Conservation (phyloP, 225 moss, liverwort and hornwort species). For the Ulota crispa region DNA sequence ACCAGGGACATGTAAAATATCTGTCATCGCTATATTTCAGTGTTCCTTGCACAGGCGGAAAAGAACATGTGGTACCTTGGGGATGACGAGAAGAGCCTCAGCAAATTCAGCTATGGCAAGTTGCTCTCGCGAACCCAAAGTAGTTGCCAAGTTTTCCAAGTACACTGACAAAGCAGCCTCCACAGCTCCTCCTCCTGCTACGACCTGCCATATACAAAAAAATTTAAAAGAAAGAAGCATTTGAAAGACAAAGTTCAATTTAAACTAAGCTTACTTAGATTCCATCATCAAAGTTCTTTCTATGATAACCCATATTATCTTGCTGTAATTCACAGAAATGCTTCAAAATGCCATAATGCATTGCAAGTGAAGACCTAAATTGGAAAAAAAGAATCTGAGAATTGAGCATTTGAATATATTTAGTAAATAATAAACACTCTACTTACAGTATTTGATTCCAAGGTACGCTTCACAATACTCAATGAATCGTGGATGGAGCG, state of each 20-base stretch:
- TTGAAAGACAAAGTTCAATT: neutral
- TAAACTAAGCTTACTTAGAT: neutral
- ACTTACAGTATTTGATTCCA: conserved; percentile 75
- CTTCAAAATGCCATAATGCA: neutral
- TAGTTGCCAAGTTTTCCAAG: conserved; percentile 78
- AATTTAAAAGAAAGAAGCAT: neutral
- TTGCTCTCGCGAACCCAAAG: conserved; percentile 81
- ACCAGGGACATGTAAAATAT: neutral
- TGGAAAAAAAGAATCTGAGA: neutral
- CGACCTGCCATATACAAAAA: conserved; percentile 49
- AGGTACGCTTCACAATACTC: conserved; percentile 80
- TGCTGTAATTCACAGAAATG: neutral
- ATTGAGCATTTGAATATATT: neutral
- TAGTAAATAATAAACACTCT: neutral
- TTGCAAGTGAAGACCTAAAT: neutral
- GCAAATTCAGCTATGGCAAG: conserved; percentile 86
- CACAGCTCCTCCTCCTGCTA: conserved; percentile 81
- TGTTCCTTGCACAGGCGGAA: neutral
- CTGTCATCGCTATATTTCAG: neutral
- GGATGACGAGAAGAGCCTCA: conserved; percentile 82
- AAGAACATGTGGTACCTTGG: conserved; percentile 39
- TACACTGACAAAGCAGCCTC: conserved; percentile 78
- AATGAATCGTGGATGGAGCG: conserved; percentile 79
- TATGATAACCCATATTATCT: neutral
- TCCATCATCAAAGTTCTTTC: neutral